phyloP scores from a whole-genome alignment of 345 rosid genomes.

The Noccaea caerulescens region DNA sequence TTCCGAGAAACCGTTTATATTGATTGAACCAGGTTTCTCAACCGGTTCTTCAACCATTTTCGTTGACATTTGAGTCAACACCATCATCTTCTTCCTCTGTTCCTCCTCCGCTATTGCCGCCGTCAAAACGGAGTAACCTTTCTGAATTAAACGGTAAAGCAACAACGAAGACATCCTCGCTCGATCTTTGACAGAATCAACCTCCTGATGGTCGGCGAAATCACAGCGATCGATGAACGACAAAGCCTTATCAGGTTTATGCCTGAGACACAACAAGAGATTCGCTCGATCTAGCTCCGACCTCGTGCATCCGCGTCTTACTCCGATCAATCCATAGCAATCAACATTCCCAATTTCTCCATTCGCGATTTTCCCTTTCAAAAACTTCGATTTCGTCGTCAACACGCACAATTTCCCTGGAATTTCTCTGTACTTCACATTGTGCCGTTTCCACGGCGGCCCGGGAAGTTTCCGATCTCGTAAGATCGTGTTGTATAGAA shows the following conservation, averaged over 20 bases:
- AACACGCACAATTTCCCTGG: constrained; percentile 74
- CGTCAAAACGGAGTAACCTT: constrained; percentile 75
- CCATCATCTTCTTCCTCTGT: constrained; percentile 57
- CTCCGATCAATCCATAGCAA: constrained; percentile 74
- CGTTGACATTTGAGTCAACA: constrained; percentile 53
- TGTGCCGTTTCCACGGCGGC: constrained; percentile 92
- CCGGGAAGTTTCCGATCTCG: constrained; percentile 94
- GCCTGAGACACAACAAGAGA: constrained; percentile 69
- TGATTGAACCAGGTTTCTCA: constrained; percentile 14
- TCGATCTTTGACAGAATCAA: constrained; percentile 71
- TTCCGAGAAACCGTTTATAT: neutral
- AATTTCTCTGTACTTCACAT: constrained; percentile 82
- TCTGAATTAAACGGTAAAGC: constrained; percentile 85
- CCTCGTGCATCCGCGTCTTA: constrained; percentile 83
- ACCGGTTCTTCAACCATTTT: constrained; percentile 40
- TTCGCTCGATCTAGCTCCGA: constrained; percentile 93
- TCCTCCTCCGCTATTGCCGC: constrained; percentile 66
- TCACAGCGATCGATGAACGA: constrained; percentile 80
- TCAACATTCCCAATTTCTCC: constrained; percentile 85
- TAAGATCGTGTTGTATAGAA: constrained; percentile 79
- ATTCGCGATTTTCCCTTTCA: constrained; percentile 74
- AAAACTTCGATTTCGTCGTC: constrained; percentile 58
- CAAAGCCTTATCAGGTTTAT: constrained; percentile 86
- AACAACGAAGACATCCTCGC: constrained; percentile 78
- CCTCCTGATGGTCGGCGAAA: constrained; percentile 60